A percentile compares a stretch with the other conserved stretches of the same genome.
phyloP scores from a whole-genome alignment of 108 stramenopile species.

The Conticribra weissflogii region DNA sequence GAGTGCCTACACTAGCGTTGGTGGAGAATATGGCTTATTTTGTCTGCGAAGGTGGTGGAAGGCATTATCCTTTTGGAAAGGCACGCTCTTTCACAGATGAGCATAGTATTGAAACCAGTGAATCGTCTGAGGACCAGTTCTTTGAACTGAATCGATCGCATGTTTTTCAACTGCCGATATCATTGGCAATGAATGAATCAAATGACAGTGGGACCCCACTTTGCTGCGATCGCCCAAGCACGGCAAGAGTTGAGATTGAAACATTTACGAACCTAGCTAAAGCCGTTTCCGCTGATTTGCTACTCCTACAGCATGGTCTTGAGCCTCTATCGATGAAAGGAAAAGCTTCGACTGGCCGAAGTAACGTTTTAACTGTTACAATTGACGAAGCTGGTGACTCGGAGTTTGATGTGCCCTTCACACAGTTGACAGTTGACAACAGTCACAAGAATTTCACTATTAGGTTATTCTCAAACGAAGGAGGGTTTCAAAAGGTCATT shows the following conservation, averaged over 20 bases:
- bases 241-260: constrained; percentile 52
- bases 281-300: constrained; percentile 71
- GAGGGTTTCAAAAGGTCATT: constrained; percentile 71
- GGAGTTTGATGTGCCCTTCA: constrained; percentile 64
- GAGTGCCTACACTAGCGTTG: constrained; percentile 92
- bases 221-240: constrained; percentile 46
- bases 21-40: constrained; percentile 99
- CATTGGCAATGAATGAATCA: constrained; percentile 60
- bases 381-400: constrained; percentile 48
- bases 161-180: constrained; percentile 81
- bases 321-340: constrained; percentile 28
- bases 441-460: constrained; percentile 47
- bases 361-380: constrained; percentile 25
- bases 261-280: constrained; percentile 66
- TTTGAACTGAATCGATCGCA: constrained; percentile 45
- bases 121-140: constrained; percentile 1
- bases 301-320: constrained; percentile 59
- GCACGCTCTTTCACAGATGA: constrained; percentile 18
- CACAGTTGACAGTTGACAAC: constrained; percentile 61
- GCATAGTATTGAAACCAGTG: neutral
- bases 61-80: constrained; percentile 89
- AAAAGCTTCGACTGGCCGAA: constrained; percentile 1
- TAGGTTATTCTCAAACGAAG: constrained; percentile 73
- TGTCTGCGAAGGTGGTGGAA: constrained; percentile 80
- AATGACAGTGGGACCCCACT: constrained; percentile 76